These are phyloP conservation scores for Solanum pimpinellifolium DNA, from an alignment of 257 asterid species.

Conservation along the genomic window DNA sequence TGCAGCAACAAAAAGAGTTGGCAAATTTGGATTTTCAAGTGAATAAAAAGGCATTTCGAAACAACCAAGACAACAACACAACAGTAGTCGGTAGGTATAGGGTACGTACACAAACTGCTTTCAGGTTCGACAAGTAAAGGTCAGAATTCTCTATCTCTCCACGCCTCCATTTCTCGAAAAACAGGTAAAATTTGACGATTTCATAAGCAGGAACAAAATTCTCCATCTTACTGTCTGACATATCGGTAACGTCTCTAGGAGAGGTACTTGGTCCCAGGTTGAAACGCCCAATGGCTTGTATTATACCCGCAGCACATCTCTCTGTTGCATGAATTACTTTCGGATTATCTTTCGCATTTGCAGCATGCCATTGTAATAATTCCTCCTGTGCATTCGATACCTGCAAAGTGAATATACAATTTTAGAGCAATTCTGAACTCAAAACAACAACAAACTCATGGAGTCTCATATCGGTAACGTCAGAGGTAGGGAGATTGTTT, in stretches of 20 bases:
- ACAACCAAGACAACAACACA: background rate
- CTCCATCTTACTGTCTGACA: slow-evolving; percentile 42
- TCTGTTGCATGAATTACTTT: slow-evolving; percentile 80
- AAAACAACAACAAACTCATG: background rate
- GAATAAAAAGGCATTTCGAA: background rate
- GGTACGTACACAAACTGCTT: slow-evolving; percentile 54
- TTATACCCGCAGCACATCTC: slow-evolving; percentile 94
- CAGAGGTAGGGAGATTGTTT: background rate
- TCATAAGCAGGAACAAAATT: slow-evolving; percentile 71
- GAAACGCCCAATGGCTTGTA: slow-evolving; percentile 86
- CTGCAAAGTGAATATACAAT: slow-evolving; percentile 14
- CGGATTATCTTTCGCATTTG: slow-evolving; percentile 69
- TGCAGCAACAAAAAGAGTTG: slow-evolving; percentile 24
- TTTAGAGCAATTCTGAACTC: background rate
- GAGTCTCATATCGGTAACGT: background rate
- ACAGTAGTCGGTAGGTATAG: background rate
- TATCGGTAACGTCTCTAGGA: slow-evolving; percentile 59
- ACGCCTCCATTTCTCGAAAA: slow-evolving; percentile 84
- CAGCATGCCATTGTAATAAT: slow-evolving; percentile 83
- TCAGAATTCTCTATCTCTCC: slow-evolving; percentile 78
- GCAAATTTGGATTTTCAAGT: background rate
- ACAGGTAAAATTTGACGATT: slow-evolving; percentile 67
- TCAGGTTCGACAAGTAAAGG: slow-evolving; percentile 47
- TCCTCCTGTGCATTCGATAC: slow-evolving; percentile 94
- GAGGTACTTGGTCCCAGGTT: slow-evolving; percentile 76